Base-by-base conservation (phyloP, 2,329 filamentous ascomycete genomes). In the Zymoseptoria tritici region DNA sequence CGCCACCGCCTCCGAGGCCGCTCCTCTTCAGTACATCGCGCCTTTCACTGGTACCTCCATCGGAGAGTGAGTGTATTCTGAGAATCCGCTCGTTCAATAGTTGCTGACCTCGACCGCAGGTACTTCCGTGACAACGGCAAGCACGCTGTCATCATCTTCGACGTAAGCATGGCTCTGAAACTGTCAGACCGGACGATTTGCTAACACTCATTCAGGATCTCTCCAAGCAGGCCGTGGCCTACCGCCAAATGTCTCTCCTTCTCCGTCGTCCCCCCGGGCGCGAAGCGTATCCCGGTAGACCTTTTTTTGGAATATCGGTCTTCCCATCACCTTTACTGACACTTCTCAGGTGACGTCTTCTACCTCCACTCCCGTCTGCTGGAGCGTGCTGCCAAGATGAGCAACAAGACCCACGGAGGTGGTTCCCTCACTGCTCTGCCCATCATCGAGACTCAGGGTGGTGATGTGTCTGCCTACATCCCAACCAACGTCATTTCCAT, bases 391-490 rank as follows among this genome's bases (percentile, higher is more conserved):
- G 94, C 94, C 82, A 99, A 99, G 89, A 91, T 99, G 87, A 96
- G 88, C 86, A 84, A 92, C 79, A 93, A 90, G 81, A 90, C 89
- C 76, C 91, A 92, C 76, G 70, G 70, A 52, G 91, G 90, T 81
- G 94, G 94, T 77, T 97, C 93, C 72, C 85, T 97, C 80, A 99
- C 94, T 80, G 93, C 94, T 69, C 89, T 99, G 65, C 94, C 94
- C 76, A 78, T 97, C 80, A 97, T 99, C 78, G 94, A 99, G 86
- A 99, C 94, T 78, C 94, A 97, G 85, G 94, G 94, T 86, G 94
- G 94, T 90, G 94, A 99, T 81, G 94, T 99, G 76, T 97, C 94
- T 72, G 94, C 94, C 72, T 99, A 97, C 82, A 97, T 99, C 86
- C 94, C 94, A 74, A 99, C 94, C 82, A 99, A 97, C 85, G 94